Conservation (phyloP, 345 rosid species). For the Lepidium sativum region DNA sequence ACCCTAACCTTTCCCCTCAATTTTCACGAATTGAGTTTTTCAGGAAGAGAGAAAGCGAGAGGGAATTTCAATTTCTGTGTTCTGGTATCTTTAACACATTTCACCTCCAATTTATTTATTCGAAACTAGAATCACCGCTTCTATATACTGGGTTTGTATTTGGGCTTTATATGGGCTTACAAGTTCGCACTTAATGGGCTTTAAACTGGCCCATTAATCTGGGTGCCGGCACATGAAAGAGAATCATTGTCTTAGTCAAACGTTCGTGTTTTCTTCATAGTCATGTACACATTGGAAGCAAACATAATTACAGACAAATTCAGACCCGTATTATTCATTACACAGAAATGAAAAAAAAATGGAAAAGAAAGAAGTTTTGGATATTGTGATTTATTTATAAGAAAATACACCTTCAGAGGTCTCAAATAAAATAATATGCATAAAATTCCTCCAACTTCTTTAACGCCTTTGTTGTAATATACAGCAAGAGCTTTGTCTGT, state of each 20-base stretch:
- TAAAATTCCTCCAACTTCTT: constrained; percentile 12
- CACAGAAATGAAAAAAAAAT: background rate
- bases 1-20: background rate
- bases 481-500: constrained; percentile 4
- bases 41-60: background rate
- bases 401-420: constrained; percentile 6
- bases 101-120: no score
- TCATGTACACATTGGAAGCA: constrained; percentile 5
- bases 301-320: constrained; percentile 3
- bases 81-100: background rate
- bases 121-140: no score
- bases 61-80: constrained; percentile 3
- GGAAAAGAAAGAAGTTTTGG: background rate
- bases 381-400: no score
- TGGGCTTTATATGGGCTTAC: background rate
- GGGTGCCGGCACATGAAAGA: constrained; percentile 17
- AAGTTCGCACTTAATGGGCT: background rate
- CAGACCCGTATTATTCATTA: background rate
- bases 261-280: constrained; percentile 15
- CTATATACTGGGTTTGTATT: background rate
- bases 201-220: background rate
- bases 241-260: constrained; percentile 6
- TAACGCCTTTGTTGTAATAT: constrained; percentile 13
- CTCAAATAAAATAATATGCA: constrained; percentile 17
- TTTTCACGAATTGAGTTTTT: background rate